Evolutionary conservation across 805 yeast species (phyloP).

Genomic region (Ogataea populi-albae): DNA sequence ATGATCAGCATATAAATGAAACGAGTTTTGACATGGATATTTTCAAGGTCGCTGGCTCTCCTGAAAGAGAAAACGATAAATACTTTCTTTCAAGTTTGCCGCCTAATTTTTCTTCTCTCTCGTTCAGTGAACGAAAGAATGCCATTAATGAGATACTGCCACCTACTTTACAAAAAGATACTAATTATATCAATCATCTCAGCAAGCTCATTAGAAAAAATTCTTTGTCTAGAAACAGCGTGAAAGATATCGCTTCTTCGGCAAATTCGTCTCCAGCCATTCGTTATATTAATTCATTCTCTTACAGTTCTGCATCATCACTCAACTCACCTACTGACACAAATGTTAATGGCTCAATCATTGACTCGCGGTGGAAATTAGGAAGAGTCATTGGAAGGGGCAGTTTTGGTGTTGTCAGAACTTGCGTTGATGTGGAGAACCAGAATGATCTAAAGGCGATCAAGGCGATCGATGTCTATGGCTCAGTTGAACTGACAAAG

Average conservation of each 20-base stretch:
- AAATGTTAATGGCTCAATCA: slow-evolving; percentile 67
- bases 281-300: slow-evolving; percentile 21
- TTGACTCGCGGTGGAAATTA: slow-evolving; percentile 50
- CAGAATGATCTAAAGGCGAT: slow-evolving; percentile 25
- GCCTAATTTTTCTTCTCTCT: slow-evolving; percentile 45
- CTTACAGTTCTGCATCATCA: slow-evolving; percentile 11
- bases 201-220: slow-evolving; percentile 29
- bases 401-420: slow-evolving; percentile 81
- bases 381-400: slow-evolving; percentile 84
- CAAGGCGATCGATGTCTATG: slow-evolving; percentile 29
- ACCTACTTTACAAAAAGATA: slow-evolving; percentile 22
- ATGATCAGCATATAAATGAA: neutral
- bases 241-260: slow-evolving; percentile 6
- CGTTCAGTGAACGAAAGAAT: slow-evolving; percentile 50
- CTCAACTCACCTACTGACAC: slow-evolving; percentile 15
- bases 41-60: slow-evolving; percentile 29
- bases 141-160: slow-evolving; percentile 30
- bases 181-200: slow-evolving; percentile 31
- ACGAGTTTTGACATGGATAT: slow-evolving; percentile 13
- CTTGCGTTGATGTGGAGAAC: slow-evolving; percentile 19
- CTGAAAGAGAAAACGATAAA: slow-evolving; percentile 40
- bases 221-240: slow-evolving; percentile 16
- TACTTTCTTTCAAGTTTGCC: slow-evolving; percentile 44
- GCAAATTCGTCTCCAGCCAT: slow-evolving; percentile 24
- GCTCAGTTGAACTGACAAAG: slow-evolving; percentile 46